A percentile compares a stretch with the other conserved stretches of the same genome.
Conservation (phyloP, 1,139 yeast genomes). For the Saccharomyces hybrid region DNA sequence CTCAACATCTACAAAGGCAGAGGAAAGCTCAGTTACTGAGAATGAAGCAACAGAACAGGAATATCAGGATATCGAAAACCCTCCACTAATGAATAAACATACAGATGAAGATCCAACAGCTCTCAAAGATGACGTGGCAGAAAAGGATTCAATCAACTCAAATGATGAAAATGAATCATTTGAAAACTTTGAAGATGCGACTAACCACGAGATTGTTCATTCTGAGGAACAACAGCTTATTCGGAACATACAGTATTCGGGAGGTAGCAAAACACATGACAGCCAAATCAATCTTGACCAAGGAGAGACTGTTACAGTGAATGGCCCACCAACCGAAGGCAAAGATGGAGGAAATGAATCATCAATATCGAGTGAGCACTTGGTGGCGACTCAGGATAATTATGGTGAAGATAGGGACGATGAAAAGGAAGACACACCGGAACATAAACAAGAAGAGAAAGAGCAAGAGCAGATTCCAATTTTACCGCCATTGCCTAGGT, state of each 20-base stretch:
- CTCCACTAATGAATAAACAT: neutral
- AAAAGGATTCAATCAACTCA: neutral
- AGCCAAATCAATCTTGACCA: neutral
- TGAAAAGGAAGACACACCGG: neutral
- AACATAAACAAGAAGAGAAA: neutral
- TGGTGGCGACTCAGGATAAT: neutral
- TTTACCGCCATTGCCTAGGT: slow-evolving; percentile 15
- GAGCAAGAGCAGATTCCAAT: slow-evolving; percentile 2
- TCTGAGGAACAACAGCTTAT: neutral
- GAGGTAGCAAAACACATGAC: neutral
- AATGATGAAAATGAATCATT: neutral
- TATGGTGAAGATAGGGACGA: neutral
- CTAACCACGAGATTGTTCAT: neutral
- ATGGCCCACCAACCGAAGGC: neutral
- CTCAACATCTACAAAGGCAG: neutral
- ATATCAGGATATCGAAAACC: neutral
- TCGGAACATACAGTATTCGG: neutral
- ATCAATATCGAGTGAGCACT: neutral
- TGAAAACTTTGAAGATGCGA: neutral
- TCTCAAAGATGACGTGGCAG: neutral
- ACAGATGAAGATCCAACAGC: neutral
- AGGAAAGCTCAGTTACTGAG: neutral
- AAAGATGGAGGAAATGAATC: neutral
- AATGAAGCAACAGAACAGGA: neutral
- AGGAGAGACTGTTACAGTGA: neutral